Base-by-base conservation (phyloP, 169 alveolate species). In the Eimeria praecox region DNA sequence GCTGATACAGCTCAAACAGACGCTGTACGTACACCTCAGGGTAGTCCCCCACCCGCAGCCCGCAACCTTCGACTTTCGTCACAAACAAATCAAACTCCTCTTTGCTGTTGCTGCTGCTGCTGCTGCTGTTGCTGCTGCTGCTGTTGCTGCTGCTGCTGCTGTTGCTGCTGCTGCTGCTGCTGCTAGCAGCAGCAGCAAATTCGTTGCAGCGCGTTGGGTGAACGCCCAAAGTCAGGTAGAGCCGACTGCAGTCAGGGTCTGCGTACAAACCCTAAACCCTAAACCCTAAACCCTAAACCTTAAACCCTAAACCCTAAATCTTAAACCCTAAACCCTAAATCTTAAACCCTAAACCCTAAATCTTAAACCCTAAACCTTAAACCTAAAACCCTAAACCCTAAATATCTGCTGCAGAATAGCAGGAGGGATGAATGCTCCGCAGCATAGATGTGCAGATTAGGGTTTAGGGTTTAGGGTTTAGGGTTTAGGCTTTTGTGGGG, bases 161-260 rank as follows among this genome's bases (percentile, higher is more conserved):
- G 94, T 73, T 44, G 87, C 44, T 46, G 87, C 77, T 66, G 83
- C 83, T 59, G 82, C 49, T 20, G 83, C 42, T 40, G 49, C 59
- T n/a, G n/a, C n/a, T n/a, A 56, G 66, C n/a, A 62, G 87, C 30
- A 40, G 24, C 71, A 22, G 83, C 95, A 92, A 98, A 97, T 56
- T 97, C 99, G 69, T 92, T 95, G 97, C 98, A 98, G 90, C 97
- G 97, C 22, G 99, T 98, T 38, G 99, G 99, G 93, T 98, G 99
- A 14, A 98, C 99, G 16, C 99, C 99, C 30, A 97, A 98, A 38
- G 99, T 98, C 69, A 98, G 96, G 90, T 90, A 98, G 85, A 98
- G 97, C 52, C 97, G 95, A 62, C 75, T 71, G 46, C 99, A 97
- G 24, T 97, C 97, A n/a, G 98, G 98, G 69, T 97, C 98, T 94